A percentile compares a stretch with the other conserved stretches of the same genome.
phyloP scores from a whole-genome alignment of 2,329 filamentous ascomycete genomes.

The Dryadomyces quercus-mongolicae region DNA sequence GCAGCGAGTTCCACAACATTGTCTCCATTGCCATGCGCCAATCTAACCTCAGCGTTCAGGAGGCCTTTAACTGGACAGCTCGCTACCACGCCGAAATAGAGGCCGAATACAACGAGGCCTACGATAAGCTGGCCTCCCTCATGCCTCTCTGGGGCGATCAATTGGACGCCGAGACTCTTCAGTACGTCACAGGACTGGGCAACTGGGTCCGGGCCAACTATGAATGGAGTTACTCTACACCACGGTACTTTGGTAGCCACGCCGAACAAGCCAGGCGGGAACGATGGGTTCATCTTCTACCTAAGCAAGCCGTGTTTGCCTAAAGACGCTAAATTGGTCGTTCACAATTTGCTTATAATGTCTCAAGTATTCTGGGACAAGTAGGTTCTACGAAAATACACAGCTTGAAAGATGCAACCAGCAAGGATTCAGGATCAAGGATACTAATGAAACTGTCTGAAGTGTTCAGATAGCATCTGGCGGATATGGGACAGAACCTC shows the following conservation, averaged over 20 bases:
- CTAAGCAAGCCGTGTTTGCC: not conserved
- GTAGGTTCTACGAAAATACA: no score
- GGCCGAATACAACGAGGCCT: slow-evolving; percentile 9
- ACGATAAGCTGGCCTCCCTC: not conserved
- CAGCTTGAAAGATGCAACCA: no score
- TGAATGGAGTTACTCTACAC: slow-evolving; percentile 16
- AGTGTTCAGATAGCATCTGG: no score
- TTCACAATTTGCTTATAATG: no score
- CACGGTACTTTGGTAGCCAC: slow-evolving; percentile 13
- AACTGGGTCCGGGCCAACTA: slow-evolving; percentile 14
- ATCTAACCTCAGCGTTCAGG: slow-evolving; percentile 6
- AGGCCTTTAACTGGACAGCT: slow-evolving; percentile 9
- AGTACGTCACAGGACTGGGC: slow-evolving; percentile 12
- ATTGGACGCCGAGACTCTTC: slow-evolving; percentile 7
- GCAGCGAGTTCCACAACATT: slow-evolving; percentile 19
- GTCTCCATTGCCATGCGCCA: slow-evolving; percentile 17
- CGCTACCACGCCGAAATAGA: slow-evolving; percentile 5
- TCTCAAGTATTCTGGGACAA: no score
- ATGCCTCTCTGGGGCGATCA: slow-evolving; percentile 9
- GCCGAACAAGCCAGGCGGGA: not conserved
- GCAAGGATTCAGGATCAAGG: no score
- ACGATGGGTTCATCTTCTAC: not conserved
- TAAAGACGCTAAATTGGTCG: no score
- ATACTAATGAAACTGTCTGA: no score
- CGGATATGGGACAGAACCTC: no score